Evolutionary conservation across 2,329 filamentous ascomycete genomes (phyloP).

Genomic region (Aspergillus fischeri): DNA sequence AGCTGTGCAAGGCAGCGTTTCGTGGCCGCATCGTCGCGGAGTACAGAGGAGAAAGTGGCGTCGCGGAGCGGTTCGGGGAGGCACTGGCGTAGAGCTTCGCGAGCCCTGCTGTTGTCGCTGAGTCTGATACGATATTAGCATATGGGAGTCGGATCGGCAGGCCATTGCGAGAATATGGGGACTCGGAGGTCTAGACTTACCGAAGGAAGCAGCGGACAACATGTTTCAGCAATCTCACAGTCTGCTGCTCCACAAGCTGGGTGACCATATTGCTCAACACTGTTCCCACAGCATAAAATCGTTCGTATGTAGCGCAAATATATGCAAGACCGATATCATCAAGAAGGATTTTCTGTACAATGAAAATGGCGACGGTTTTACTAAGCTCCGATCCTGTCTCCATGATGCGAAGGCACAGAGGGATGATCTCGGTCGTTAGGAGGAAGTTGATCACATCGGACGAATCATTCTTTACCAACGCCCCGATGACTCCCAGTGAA

Average conservation of each 20-base stretch:
- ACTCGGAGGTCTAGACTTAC: slow-evolving; percentile 50
- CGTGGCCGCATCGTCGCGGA: slow-evolving; percentile 93
- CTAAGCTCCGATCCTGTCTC: slow-evolving; percentile 97
- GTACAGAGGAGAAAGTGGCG: slow-evolving; percentile 92
- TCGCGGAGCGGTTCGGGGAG: slow-evolving; percentile 98
- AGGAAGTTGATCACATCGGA: slow-evolving; percentile 99
- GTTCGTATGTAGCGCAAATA: slow-evolving; percentile 97
- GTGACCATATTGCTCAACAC: slow-evolving; percentile 98
- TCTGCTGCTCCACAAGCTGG: slow-evolving; percentile 96
- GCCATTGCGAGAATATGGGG: not conserved
- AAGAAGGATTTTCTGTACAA: slow-evolving; percentile 96
- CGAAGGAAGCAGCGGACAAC: slow-evolving; percentile 95
- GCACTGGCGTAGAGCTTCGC: slow-evolving; percentile 91
- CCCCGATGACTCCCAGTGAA: slow-evolving; percentile 92
- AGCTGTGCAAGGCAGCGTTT: slow-evolving; percentile 97
- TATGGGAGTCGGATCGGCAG: not conserved
- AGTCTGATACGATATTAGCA: slow-evolving; percentile 51
- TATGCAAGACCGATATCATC: slow-evolving; percentile 97
- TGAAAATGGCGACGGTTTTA: slow-evolving; percentile 99
- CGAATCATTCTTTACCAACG: slow-evolving; percentile 97
- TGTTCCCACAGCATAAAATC: slow-evolving; percentile 96
- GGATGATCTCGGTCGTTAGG: slow-evolving; percentile 96
- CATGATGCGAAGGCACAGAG: slow-evolving; percentile 96
- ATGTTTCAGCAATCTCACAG: slow-evolving; percentile 90
- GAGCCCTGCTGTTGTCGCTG: slow-evolving; percentile 91